Percentiles rank a stretch among this genome's conserved stretches.
These are phyloP conservation scores for Galerina sulciceps DNA, from an alignment of 768 basidiomycete species.

Conservation along the genomic window DNA sequence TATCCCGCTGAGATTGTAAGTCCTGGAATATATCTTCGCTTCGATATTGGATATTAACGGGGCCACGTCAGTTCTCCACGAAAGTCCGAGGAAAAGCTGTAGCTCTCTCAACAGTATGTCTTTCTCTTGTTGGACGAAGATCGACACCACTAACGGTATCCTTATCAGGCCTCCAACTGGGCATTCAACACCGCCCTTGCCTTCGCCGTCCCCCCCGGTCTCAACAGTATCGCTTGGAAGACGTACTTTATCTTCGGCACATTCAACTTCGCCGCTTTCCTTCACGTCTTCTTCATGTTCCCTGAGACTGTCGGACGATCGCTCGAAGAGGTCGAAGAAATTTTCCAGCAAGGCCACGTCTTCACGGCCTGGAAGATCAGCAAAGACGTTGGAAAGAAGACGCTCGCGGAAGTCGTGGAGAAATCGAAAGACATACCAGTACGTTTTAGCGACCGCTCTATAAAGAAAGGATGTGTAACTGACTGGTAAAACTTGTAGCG, in stretches of 20 bases:
- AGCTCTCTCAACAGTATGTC: slow-evolving; percentile 50
- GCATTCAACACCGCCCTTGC: slow-evolving; percentile 76
- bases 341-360: slow-evolving; percentile 69
- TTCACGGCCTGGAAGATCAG: slow-evolving; percentile 76
- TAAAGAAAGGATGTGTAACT: background rate
- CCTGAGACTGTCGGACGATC: slow-evolving; percentile 77
- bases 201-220: slow-evolving; percentile 75
- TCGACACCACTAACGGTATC: background rate
- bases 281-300: slow-evolving; percentile 80
- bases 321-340: slow-evolving; percentile 80
- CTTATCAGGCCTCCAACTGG: slow-evolving; percentile 52
- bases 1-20: slow-evolving; percentile 69
- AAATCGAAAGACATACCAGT: slow-evolving; percentile 25
- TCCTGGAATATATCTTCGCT: background rate
- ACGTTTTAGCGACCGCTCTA: background rate
- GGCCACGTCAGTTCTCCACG: slow-evolving; percentile 47
- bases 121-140: background rate
- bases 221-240: slow-evolving; percentile 70
- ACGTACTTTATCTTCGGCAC: slow-evolving; percentile 80
- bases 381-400: slow-evolving; percentile 65
- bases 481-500: slow-evolving; percentile 1
- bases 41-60: background rate
- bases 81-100: slow-evolving; percentile 68
- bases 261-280: slow-evolving; percentile 74
- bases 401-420: slow-evolving; percentile 53